These are phyloP conservation scores for Eremochloa ophiuroides DNA, from an alignment of 176 grass and related monocot species.

Conservation along the genomic window DNA sequence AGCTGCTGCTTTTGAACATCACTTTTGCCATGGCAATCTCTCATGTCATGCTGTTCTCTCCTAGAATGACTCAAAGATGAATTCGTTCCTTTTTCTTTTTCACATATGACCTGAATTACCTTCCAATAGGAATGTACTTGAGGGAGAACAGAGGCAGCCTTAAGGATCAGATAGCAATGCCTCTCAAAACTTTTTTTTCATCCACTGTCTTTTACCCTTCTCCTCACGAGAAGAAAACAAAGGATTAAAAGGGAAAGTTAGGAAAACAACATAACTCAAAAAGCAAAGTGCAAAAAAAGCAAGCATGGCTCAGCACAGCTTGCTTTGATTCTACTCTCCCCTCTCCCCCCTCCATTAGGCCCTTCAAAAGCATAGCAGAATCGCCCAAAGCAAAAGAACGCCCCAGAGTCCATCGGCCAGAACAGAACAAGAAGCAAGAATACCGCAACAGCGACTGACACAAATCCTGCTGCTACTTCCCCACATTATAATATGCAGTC, in stretches of 20 bases:
- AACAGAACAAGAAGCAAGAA: slow-evolving; percentile 67
- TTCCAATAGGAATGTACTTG: slow-evolving; percentile 41
- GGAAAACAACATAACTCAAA: slow-evolving; percentile 44
- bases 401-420: slow-evolving; percentile 1
- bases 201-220: slow-evolving; percentile 25
- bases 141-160: slow-evolving; percentile 39
- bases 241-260: slow-evolving; percentile 39
- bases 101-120: slow-evolving; percentile 22
- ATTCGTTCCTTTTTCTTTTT: slow-evolving; percentile 29
- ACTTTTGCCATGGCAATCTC: slow-evolving; percentile 49
- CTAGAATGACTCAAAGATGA: slow-evolving; percentile 43
- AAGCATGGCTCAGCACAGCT: slow-evolving; percentile 30
- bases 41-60: slow-evolving; percentile 38
- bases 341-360: slow-evolving; percentile 17
- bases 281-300: slow-evolving; percentile 49
- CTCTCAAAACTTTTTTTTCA: slow-evolving; percentile 39
- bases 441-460: slow-evolving; percentile 57
- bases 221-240: slow-evolving; percentile 38
- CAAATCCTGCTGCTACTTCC: slow-evolving; percentile 35
- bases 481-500: slow-evolving; percentile 58
- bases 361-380: slow-evolving; percentile 62
- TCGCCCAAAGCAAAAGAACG: slow-evolving; percentile 57
- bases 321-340: slow-evolving; percentile 50
- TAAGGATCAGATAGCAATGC: slow-evolving; percentile 44
- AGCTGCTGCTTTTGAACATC: slow-evolving; percentile 41